Percentiles rank a stretch among this genome's conserved stretches.
phyloP scores from a whole-genome alignment of 1,284 basidiomycete species.

The Gomphus sp. region DNA sequence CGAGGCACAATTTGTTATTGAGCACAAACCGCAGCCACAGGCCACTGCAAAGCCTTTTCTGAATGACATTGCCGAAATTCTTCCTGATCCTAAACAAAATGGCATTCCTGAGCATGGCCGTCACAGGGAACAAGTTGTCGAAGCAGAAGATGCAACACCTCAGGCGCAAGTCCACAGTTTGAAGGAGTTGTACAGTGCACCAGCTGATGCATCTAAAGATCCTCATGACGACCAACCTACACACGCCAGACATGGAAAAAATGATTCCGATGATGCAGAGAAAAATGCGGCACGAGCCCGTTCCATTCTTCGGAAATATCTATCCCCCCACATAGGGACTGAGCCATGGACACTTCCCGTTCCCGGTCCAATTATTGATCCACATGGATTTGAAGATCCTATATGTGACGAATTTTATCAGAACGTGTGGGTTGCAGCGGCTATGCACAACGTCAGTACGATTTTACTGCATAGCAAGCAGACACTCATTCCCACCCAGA shows the following conservation, averaged over 20 bases:
- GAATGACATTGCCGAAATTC: slow-evolving; percentile 11
- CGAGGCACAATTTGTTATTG: slow-evolving; percentile 57
- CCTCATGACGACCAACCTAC: slow-evolving; percentile 37
- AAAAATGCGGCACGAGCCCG: slow-evolving; percentile 40
- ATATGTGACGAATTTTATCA: slow-evolving; percentile 82
- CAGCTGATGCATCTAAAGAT: slow-evolving; percentile 41
- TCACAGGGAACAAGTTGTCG: slow-evolving; percentile 2
- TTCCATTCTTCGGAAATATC: slow-evolving; percentile 44
- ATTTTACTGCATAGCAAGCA: slow-evolving; percentile 8
- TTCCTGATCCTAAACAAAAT: slow-evolving; percentile 13
- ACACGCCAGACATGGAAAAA: slow-evolving; percentile 31
- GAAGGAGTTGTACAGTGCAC: slow-evolving; percentile 36
- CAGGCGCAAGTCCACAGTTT: slow-evolving; percentile 31
- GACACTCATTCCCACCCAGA: slow-evolving; percentile 37
- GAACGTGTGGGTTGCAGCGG: slow-evolving; percentile 78
- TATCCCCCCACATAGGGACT: slow-evolving; percentile 41
- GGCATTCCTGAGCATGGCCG: not conserved
- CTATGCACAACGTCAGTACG: slow-evolving; percentile 72
- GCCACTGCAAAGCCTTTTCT: slow-evolving; percentile 28
- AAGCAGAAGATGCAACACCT: slow-evolving; percentile 17
- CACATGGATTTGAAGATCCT: slow-evolving; percentile 80
- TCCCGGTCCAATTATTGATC: slow-evolving; percentile 62
- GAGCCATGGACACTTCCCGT: slow-evolving; percentile 56
- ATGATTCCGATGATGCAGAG: slow-evolving; percentile 45
- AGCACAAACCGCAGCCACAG: slow-evolving; percentile 26